These are phyloP conservation scores for Elsinoe necatrix DNA, from an alignment of 2,329 filamentous ascomycete genomes.

Conservation along the genomic window DNA sequence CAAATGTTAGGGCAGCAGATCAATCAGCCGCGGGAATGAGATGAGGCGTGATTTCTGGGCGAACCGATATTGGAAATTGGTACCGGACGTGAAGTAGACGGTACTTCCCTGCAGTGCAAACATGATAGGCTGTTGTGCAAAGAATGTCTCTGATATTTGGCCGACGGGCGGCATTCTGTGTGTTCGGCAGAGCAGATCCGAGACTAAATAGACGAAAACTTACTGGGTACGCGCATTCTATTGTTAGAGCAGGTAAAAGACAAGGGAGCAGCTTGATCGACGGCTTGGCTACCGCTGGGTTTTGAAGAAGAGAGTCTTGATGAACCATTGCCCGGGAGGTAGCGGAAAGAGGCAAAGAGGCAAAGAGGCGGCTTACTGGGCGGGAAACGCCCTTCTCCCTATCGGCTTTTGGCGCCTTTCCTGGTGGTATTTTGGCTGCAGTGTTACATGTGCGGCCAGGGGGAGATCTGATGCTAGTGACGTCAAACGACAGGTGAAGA, in stretches of 20 bases:
- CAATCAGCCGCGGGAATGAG: not conserved
- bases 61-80: not conserved
- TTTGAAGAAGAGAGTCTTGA: not conserved
- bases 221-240: not conserved
- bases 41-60: not conserved
- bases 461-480: not conserved
- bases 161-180: not conserved
- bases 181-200: not conserved
- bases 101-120: not conserved
- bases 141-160: not conserved
- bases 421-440: not conserved
- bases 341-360: not conserved
- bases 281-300: constrained; percentile 6
- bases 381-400: not conserved
- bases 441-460: not conserved
- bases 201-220: not conserved
- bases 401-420: not conserved
- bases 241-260: not conserved
- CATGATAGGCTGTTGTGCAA: not conserved
- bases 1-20: not conserved
- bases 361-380: too few species aligned
- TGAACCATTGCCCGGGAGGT: not conserved
- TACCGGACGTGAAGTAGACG: not conserved
- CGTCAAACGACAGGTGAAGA: not conserved
- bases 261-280: not conserved